Evolutionary conservation across 352 stramenopile genomes (phyloP), one percentile per base, ranked within the genome.

Genomic region (Phytopythium cucurbitacearum): DNA sequence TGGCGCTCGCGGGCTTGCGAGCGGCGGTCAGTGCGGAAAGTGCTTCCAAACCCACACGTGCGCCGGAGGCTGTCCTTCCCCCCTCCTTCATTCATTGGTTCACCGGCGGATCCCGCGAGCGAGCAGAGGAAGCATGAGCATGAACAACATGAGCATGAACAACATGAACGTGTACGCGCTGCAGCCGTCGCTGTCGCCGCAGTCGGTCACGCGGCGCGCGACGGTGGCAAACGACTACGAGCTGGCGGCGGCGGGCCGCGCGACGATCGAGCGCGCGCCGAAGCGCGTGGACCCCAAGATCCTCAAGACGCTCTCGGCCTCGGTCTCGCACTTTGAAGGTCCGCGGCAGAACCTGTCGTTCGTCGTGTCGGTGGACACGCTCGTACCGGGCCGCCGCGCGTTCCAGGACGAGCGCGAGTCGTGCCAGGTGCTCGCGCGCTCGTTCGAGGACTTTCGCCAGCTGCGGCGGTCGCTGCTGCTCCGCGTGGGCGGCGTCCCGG

Each of bases 241-340:
- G 7, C 51, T 77, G 28, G 59, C 53, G 43, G 48, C 46, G 39
- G 40, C 56, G 9, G 40, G 48, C 57, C 48, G 42, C 36, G 45
- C 61, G 5, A 71, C 56, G n/a, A 77, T 79, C 65, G 69, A 81
- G 54, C 67, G 74, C 34, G 63, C 66, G 8, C 56, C 66, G 9
- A 73, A 71, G 43, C 59, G 65, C 39, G 76, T 92, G 16, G 82
- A 92, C 64, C 80, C 83, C n/a, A 66, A 72, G 49, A 90, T 92
- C 56, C 76, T 92, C 36, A 85, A 89, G 67, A 88, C 87, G 58
- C 64, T 92, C 15, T 87, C 77, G 40, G 79, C 82, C 16, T 85
- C 79, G 7, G 80, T 91, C 34, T 87, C 77, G 40, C 76, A 87
- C 50, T 80, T 76, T 51, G 73, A 82, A 16, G 82, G 82, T 1